Evolutionary conservation across 768 basidiomycete species (phyloP), one percentile per base, ranked within the genome.

Genomic region (Collybia nuda): DNA sequence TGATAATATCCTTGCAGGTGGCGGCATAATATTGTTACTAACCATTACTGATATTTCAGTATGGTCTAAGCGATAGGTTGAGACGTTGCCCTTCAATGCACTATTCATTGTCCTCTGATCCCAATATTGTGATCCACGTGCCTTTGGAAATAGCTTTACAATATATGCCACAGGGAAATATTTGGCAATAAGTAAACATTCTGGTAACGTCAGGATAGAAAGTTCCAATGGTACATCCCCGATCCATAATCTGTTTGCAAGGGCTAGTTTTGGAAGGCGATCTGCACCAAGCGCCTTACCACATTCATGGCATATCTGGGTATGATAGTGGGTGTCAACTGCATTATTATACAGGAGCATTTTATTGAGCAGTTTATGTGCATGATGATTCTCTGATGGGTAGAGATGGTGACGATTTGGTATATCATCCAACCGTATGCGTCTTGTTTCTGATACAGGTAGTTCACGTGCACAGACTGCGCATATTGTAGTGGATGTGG

Each of bases 221-320:
- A 72, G 50, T 35, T 66, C 44, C 0, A 24, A 19, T 0, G 72
- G 71, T 4, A 67, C 40, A 0, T 54, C 36, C 0, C 69, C 68
- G 22, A 74, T 65, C 71, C 72, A 74, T 47, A 72, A 47, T 8
- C 59, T 46, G 41, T 74, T 73, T 3, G 64, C 63, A 0, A 74
- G 53, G 6, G 62, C 38, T 15, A 63, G 52, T 18, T 40, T 46
- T 0, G 66, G 66, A 18, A 18, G 17, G 15, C 44, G 37, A 12
- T 7, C 21, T 14, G 7, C 18, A 12, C 28, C 6, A 15, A 44
- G 18, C 8, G 23, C 8, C 2, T 26, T 6, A 3, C 28, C 22
- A 28, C 43, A 44, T 5, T 5, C 5, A 28, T 5, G 11, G 28
- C 28, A 28, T 5, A 28, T 28, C 28, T 11, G 11, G 11, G 6